These are phyloP conservation scores for Claviceps sp. DNA, from an alignment of 2,329 filamentous ascomycete genomes.

Conservation along the genomic window DNA sequence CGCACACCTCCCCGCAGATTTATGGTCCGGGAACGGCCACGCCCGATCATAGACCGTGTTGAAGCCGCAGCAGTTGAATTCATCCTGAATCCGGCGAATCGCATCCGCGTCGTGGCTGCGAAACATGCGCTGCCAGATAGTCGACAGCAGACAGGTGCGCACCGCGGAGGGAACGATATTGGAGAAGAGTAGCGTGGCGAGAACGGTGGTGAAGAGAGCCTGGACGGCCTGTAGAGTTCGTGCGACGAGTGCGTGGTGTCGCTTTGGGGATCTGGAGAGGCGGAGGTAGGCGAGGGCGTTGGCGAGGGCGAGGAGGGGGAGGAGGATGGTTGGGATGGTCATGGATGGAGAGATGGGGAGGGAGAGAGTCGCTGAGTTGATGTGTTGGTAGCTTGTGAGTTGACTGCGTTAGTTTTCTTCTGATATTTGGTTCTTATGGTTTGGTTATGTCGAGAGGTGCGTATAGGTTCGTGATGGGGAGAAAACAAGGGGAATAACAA, in stretches of 20 bases:
- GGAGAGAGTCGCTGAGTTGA: conserved; percentile 1
- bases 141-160: conserved; percentile 8
- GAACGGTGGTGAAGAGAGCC: conserved; percentile 5
- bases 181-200: conserved; percentile 11
- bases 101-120: conserved; percentile 28
- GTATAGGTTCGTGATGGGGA: neutral
- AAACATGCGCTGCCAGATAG: conserved; percentile 12
- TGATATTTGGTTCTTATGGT: neutral
- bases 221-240: conserved; percentile 4
- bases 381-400: conserved; percentile 2
- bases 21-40: conserved; percentile 38
- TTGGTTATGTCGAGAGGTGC: no score
- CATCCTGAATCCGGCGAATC: conserved; percentile 46
- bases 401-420: neutral
- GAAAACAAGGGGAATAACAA: neutral
- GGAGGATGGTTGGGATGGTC: conserved; percentile 1
- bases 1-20: conserved; percentile 23
- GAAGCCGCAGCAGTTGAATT: conserved; percentile 50
- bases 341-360: conserved; percentile 2
- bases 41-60: conserved; percentile 38
- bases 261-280: neutral
- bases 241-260: neutral
- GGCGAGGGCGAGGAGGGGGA: neutral
- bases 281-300: neutral
- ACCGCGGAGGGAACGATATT: conserved; percentile 5